Percentiles rank a stretch among this genome's conserved stretches.
Evolutionary conservation across 768 basidiomycete genomes (phyloP).

Genomic region (Kockovaella imperatae): DNA sequence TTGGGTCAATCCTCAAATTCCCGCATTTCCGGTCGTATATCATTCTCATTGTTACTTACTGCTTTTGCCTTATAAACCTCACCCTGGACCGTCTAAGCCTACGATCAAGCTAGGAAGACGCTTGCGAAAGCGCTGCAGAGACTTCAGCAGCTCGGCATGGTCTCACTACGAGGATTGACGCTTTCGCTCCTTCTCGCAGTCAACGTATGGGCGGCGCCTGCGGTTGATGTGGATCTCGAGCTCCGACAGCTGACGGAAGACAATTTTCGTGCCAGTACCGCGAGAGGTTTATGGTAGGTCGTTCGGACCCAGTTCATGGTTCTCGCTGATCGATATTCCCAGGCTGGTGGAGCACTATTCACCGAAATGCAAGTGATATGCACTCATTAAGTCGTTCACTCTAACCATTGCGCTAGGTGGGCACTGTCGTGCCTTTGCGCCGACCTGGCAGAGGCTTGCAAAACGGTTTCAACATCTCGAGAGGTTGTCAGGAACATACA

Average conservation of each 20-base stretch:
- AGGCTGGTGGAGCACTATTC: slow-evolving; percentile 82
- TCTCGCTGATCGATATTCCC: slow-evolving; percentile 2
- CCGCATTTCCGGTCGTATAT: no score
- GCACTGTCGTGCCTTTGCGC: slow-evolving; percentile 71
- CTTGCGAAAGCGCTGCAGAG: no score
- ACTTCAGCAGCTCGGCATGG: slow-evolving; percentile 8
- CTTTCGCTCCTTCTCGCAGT: slow-evolving; percentile 9
- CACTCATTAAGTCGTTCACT: not conserved
- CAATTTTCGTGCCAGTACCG: slow-evolving; percentile 35
- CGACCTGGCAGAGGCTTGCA: slow-evolving; percentile 67
- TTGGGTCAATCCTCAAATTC: no score
- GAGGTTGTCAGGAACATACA: slow-evolving; percentile 50
- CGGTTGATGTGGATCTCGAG: slow-evolving; percentile 24
- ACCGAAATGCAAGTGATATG: slow-evolving; percentile 56
- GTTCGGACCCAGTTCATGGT: not conserved
- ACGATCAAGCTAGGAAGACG: no score
- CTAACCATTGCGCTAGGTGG: slow-evolving; percentile 30
- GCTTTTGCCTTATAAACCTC: no score
- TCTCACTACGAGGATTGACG: no score
- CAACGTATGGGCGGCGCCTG: slow-evolving; percentile 1
- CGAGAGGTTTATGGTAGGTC: slow-evolving; percentile 43
- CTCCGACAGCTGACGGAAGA: slow-evolving; percentile 41
- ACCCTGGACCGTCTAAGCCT: no score
- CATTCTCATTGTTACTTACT: no score
- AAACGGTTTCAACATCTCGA: slow-evolving; percentile 48